A percentile compares a stretch with the other conserved stretches of the same genome.
These are phyloP conservation scores for Salix suchowensis DNA, from an alignment of 345 rosid species.

Conservation along the genomic window DNA sequence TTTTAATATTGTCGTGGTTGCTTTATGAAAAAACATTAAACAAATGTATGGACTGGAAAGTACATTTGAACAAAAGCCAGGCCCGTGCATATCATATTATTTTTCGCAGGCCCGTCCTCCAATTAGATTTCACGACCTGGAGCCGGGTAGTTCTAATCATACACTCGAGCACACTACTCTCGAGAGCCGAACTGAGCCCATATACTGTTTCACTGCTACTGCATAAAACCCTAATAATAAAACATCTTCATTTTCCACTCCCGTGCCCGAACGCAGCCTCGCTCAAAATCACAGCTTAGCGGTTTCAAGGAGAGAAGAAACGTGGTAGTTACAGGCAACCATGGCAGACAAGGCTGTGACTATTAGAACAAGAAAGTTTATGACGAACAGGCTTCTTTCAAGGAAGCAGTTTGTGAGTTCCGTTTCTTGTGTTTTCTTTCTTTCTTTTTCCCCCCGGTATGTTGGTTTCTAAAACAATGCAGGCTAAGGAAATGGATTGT, in stretches of 20 bases:
- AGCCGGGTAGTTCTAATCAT: not conserved
- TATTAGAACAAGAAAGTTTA: conserved; percentile 48
- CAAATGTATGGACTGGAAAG: not conserved
- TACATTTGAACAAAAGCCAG: not conserved
- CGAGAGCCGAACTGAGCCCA: not conserved
- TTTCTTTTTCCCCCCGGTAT: not conserved
- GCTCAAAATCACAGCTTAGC: too few species aligned
- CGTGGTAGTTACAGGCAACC: not conserved
- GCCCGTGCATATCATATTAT: not conserved
- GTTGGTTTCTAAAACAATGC: not conserved
- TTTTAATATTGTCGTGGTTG: too few species aligned
- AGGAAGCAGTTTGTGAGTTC: conserved; percentile 49
- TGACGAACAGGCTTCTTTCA: conserved; percentile 53
- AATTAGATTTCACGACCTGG: not conserved
- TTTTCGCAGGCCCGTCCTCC: not conserved
- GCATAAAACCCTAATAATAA: not conserved
- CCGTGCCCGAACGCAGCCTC: not conserved
- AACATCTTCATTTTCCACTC: too few species aligned
- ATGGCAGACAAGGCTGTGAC: conserved; percentile 58
- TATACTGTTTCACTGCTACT: not conserved
- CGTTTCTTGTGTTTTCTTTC: not conserved
- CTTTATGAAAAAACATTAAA: too few species aligned
- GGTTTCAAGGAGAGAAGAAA: not conserved
- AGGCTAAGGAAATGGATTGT: not conserved
- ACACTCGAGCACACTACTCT: not conserved